These are phyloP conservation scores for Lotmaria passim DNA, from an alignment of 208 protist species.

Conservation along the genomic window DNA sequence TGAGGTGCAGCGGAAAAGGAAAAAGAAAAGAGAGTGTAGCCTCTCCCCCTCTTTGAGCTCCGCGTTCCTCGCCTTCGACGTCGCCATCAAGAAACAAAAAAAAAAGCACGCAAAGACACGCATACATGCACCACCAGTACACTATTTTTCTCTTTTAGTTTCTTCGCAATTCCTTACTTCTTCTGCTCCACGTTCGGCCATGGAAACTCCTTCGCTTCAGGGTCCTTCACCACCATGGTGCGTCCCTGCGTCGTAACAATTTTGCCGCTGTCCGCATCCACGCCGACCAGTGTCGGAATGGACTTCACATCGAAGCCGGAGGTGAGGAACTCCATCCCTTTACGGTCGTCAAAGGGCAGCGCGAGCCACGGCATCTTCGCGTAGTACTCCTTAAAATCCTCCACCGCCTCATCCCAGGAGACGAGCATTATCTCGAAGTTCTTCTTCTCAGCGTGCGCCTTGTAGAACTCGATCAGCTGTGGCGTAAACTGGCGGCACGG, in stretches of 20 bases:
- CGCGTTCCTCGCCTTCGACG: too few species aligned
- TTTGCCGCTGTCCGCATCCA: slow-evolving; percentile 79
- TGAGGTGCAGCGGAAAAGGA: too few species aligned
- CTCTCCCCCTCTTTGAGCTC: too few species aligned
- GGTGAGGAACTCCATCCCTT: slow-evolving; percentile 51
- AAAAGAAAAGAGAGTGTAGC: too few species aligned
- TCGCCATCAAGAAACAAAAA: too few species aligned
- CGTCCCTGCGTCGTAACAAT: slow-evolving; percentile 72
- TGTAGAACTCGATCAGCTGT: slow-evolving; percentile 84
- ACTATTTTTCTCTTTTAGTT: too few species aligned
- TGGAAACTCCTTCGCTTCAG: slow-evolving; percentile 72
- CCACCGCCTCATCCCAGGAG: slow-evolving; percentile 80
- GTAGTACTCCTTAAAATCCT: slow-evolving; percentile 80
- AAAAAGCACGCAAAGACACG: too few species aligned
- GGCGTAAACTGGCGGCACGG: slow-evolving; percentile 93
- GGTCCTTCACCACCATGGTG: slow-evolving; percentile 59
- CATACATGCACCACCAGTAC: too few species aligned
- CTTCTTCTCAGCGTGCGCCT: slow-evolving; percentile 61
- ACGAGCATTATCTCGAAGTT: slow-evolving; percentile 91
- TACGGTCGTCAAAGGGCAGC: slow-evolving; percentile 62
- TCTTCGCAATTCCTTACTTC: slow-evolving; percentile 5
- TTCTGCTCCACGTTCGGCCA: slow-evolving; percentile 48
- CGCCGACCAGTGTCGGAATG: slow-evolving; percentile 80
- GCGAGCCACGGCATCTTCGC: slow-evolving; percentile 85
- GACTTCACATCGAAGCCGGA: slow-evolving; percentile 67